Evolutionary conservation across 495 filamentous ascomycete species (phyloP).

Genomic region (Aspergillus sparsus): DNA sequence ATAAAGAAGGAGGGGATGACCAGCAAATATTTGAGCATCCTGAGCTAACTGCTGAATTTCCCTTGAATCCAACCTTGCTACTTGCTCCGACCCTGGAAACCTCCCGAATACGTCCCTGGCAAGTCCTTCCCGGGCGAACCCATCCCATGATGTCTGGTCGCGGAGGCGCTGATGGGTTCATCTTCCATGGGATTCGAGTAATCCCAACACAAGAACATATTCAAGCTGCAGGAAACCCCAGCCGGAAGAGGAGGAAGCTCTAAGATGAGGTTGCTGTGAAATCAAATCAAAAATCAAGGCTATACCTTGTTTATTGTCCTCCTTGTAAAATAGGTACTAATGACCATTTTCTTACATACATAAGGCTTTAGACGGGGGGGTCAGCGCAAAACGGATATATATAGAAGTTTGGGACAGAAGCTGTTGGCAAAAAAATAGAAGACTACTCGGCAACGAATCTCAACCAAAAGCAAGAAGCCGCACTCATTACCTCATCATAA

Average conservation of each 20-base stretch:
- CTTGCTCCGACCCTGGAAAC: slow-evolving; percentile 80
- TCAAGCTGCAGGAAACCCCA: slow-evolving; percentile 78
- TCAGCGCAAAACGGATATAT: no score
- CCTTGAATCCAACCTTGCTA: slow-evolving; percentile 78
- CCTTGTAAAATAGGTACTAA: slow-evolving; percentile 5
- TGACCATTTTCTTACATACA: no score
- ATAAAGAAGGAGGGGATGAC: slow-evolving; percentile 24
- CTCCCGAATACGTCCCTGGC: slow-evolving; percentile 72
- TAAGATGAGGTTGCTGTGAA: slow-evolving; percentile 26
- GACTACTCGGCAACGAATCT: no score
- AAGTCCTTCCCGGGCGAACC: slow-evolving; percentile 88
- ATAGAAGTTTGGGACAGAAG: no score
- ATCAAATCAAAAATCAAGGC: slow-evolving; percentile 28
- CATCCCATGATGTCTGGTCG: slow-evolving; percentile 89
- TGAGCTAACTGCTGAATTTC: slow-evolving; percentile 67
- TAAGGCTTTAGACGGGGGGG: no score
- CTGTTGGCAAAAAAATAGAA: no score
- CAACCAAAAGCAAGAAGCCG: background rate
- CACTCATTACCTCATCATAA: background rate
- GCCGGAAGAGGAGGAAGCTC: slow-evolving; percentile 50
- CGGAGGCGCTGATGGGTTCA: slow-evolving; percentile 86
- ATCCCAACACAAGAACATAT: slow-evolving; percentile 75
- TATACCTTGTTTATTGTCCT: background rate
- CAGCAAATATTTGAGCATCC: slow-evolving; percentile 31
- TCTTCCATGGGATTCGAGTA: slow-evolving; percentile 82